These are phyloP conservation scores for Boletellus ananas DNA, from an alignment of 768 basidiomycete genomes.

Conservation along the genomic window DNA sequence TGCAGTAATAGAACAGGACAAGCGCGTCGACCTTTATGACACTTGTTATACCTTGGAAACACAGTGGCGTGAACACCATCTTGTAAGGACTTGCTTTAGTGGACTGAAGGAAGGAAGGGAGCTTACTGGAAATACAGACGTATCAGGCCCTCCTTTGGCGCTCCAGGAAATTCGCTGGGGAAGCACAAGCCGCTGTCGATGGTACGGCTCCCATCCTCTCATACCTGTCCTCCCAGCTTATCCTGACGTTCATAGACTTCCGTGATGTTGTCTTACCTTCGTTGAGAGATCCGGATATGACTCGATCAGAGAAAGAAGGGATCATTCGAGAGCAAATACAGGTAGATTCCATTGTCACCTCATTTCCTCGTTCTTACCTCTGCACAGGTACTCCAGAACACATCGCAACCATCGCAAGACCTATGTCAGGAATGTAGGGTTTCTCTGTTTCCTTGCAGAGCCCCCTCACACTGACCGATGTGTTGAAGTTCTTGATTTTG, in stretches of 20 bases:
- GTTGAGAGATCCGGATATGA: slow-evolving; percentile 6
- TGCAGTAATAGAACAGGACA: slow-evolving; percentile 5
- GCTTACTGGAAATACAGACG: slow-evolving; percentile 3
- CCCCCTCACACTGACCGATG: background rate
- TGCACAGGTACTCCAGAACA: slow-evolving; percentile 10
- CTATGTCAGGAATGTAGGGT: slow-evolving; percentile 18
- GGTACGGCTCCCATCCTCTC: background rate
- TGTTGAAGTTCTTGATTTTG: slow-evolving; percentile 13
- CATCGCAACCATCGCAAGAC: slow-evolving; percentile 16
- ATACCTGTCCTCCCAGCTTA: background rate
- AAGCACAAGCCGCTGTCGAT: slow-evolving; percentile 16
- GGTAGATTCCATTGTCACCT: background rate
- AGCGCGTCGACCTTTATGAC: slow-evolving; percentile 8
- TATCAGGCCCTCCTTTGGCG: slow-evolving; percentile 17
- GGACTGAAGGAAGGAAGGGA: no score
- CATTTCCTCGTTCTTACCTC: slow-evolving; percentile 1
- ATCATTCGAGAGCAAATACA: slow-evolving; percentile 16
- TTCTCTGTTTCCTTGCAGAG: background rate
- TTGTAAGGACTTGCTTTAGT: background rate
- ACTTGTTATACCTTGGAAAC: slow-evolving; percentile 9
- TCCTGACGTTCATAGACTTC: slow-evolving; percentile 5
- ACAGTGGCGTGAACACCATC: slow-evolving; percentile 16
- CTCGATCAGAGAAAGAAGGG: slow-evolving; percentile 7
- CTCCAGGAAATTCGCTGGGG: slow-evolving; percentile 19
- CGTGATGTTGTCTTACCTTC: slow-evolving; percentile 15